phyloP scores from a whole-genome alignment of 768 basidiomycete genomes.

The Auricularia sp. region DNA sequence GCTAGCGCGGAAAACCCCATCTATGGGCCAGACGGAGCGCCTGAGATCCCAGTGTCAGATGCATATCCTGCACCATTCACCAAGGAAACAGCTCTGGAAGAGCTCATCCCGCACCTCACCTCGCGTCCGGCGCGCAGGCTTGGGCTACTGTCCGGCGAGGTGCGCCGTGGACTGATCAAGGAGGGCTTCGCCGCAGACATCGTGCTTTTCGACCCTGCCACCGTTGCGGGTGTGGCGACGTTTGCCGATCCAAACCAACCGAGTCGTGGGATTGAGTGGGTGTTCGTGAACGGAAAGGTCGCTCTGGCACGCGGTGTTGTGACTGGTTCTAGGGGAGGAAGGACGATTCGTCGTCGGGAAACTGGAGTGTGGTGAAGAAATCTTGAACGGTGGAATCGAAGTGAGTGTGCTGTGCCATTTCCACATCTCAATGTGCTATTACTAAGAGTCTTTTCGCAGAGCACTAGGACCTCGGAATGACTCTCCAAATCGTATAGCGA shows the following conservation, averaged over 20 bases:
- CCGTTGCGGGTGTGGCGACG: slow-evolving; percentile 17
- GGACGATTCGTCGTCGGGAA: too few relatives aligned
- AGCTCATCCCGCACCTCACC: slow-evolving; percentile 22
- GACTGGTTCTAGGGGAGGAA: slow-evolving; percentile 8
- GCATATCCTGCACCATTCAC: background rate
- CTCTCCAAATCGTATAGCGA: too few relatives aligned
- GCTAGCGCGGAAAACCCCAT: background rate
- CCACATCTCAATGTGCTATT: too few relatives aligned
- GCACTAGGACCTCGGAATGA: too few relatives aligned
- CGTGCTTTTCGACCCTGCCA: slow-evolving; percentile 19
- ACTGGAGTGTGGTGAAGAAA: too few relatives aligned
- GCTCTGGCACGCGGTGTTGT: slow-evolving; percentile 18
- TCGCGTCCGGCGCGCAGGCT: slow-evolving; percentile 20
- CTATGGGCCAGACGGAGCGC: background rate
- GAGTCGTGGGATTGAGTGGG: slow-evolving; percentile 18
- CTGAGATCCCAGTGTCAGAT: background rate
- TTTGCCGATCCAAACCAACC: slow-evolving; percentile 16
- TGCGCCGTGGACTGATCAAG: slow-evolving; percentile 14
- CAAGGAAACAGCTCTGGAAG: slow-evolving; percentile 8
- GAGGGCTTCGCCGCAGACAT: slow-evolving; percentile 20
- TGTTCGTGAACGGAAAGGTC: slow-evolving; percentile 21
- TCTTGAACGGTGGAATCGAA: too few relatives aligned
- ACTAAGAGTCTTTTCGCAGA: too few relatives aligned
- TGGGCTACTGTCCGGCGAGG: slow-evolving; percentile 11
- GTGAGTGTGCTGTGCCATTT: too few relatives aligned